phyloP scores from a whole-genome alignment of 306 rosid genomes.

The Myrica gale region DNA sequence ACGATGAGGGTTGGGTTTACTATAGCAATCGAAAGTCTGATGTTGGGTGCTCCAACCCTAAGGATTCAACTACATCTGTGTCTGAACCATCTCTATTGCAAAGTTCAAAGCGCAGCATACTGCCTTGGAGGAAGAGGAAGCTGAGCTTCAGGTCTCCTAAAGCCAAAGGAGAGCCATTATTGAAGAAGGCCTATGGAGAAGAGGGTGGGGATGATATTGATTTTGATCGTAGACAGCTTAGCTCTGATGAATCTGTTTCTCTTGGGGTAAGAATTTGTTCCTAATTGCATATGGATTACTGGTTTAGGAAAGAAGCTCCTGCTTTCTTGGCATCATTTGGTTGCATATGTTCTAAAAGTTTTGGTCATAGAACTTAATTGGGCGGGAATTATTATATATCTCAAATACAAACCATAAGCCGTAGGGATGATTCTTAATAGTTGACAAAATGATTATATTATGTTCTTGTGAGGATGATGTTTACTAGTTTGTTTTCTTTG shows the following conservation, averaged over 20 bases:
- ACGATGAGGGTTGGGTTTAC: slow-evolving; percentile 85
- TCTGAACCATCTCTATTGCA: slow-evolving; percentile 55
- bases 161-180: slow-evolving; percentile 89
- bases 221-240: slow-evolving; percentile 91
- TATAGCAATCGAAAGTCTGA: slow-evolving; percentile 81
- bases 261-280: slow-evolving; percentile 55
- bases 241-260: slow-evolving; percentile 84
- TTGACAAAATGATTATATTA: background rate
- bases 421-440: slow-evolving; percentile 2
- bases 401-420: background rate
- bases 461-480: no score
- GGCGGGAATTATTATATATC: no score
- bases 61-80: slow-evolving; percentile 56
- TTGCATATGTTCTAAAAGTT: background rate
- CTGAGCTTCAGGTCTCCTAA: slow-evolving; percentile 96
- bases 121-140: slow-evolving; percentile 99
- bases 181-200: slow-evolving; percentile 93
- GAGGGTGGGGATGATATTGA: slow-evolving; percentile 99
- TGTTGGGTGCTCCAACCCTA: slow-evolving; percentile 49
- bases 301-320: slow-evolving; percentile 8
- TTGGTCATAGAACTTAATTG: background rate
- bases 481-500: background rate
- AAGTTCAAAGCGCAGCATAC: slow-evolving; percentile 79
- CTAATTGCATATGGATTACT: slow-evolving; percentile 12
- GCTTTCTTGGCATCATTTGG: background rate